A percentile compares a stretch with the other conserved stretches of the same genome.
Evolutionary conservation across 805 yeast genomes (phyloP).

Genomic region (Naumovozyma castellii): DNA sequence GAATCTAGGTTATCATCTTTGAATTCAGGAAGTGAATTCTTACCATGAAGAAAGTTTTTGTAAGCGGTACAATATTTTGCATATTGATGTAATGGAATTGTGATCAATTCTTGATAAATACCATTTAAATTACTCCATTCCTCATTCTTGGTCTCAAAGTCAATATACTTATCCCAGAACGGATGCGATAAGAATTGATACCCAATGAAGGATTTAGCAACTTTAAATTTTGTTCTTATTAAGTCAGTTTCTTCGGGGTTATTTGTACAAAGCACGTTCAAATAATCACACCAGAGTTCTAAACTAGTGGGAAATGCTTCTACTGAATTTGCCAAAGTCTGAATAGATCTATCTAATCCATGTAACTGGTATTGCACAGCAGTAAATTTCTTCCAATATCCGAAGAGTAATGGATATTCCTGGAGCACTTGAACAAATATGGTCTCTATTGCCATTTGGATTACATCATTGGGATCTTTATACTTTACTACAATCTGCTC

Average conservation of each 20-base stretch:
- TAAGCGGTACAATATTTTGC: slow-evolving; percentile 58
- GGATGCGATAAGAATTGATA: slow-evolving; percentile 65
- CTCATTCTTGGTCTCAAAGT: slow-evolving; percentile 41
- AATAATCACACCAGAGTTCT: slow-evolving; percentile 62
- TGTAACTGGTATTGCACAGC: slow-evolving; percentile 46
- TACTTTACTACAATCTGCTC: slow-evolving; percentile 29
- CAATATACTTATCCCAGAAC: slow-evolving; percentile 73
- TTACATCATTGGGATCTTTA: slow-evolving; percentile 25
- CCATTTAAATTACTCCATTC: slow-evolving; percentile 32
- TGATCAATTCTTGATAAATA: slow-evolving; percentile 38
- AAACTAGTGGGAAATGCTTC: slow-evolving; percentile 46
- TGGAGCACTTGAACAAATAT: slow-evolving; percentile 38
- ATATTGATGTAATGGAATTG: slow-evolving; percentile 77
- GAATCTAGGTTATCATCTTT: slow-evolving; percentile 32
- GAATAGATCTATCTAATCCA: slow-evolving; percentile 44
- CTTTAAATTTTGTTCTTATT: slow-evolving; percentile 37
- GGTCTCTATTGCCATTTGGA: slow-evolving; percentile 23
- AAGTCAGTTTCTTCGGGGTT: slow-evolving; percentile 24
- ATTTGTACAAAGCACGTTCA: slow-evolving; percentile 42
- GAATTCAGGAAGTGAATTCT: slow-evolving; percentile 24
- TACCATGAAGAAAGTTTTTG: slow-evolving; percentile 25
- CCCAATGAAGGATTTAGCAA: slow-evolving; percentile 49
- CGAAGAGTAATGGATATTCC: slow-evolving; percentile 49
- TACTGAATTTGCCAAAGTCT: slow-evolving; percentile 36
- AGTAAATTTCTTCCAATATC: slow-evolving; percentile 56